Evolutionary conservation across 257 asterid genomes (phyloP), one percentile per base, ranked within the genome.

Genomic region (Plantago elongata): DNA sequence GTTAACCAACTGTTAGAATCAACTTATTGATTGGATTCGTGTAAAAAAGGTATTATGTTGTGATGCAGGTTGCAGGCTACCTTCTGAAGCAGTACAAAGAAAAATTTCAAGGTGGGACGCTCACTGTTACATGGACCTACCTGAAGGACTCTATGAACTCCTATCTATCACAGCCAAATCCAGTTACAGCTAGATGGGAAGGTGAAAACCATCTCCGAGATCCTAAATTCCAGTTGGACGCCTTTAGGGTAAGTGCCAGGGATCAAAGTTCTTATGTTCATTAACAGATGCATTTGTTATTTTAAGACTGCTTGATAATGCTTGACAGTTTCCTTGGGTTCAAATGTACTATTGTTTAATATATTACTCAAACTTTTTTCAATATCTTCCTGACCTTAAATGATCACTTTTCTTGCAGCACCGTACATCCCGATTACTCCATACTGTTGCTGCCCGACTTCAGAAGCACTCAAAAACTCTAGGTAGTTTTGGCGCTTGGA

Each of bases 101-200:
- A 80, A 92, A 89, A 74, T 89, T 92, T 68, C 84, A 50, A 74
- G 97, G 99, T 12, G 95, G 99, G 49, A 76, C 95, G 0, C 89
- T 92, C 46, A 58, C 84, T 2, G 95, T 84, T 66, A 92, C 99
- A 12, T 92, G 97, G 99, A 92, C 77, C 81, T 92, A 92, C 83
- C 79, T 92, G 74, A 85, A 85, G 63, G 95, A 86, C 12, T 92
- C 96, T 61, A 92, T 92, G 99, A 92, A 81, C 77, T 74, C 87
- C 43, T 89, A 83, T 64, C 85, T 86, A 9, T 79, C 99, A 27
- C 99, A 92, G 78, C 99, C 99, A 52, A 92, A 92, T 68, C 99
- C 99, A 1, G 99, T 92, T 46, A 92, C 97, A 62, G 84, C 89
- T 59, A 83, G 99, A 64, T 92, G 99, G 99, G 99, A 92, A 80